These are phyloP conservation scores for Lobulomyces angularis DNA, from an alignment of 192 early-diverging fungal genomes.

Conservation along the genomic window DNA sequence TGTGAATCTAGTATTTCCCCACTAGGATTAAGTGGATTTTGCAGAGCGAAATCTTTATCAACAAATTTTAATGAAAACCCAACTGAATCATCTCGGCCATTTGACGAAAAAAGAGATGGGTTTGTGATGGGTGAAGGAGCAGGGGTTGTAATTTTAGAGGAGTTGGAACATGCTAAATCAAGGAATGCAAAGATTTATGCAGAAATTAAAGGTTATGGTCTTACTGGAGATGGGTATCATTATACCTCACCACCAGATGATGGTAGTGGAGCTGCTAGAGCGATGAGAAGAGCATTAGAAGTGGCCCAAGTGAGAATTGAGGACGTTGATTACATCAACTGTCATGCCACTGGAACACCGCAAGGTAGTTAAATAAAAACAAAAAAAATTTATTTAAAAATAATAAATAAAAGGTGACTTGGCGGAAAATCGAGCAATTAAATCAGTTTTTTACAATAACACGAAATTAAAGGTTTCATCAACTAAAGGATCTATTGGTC, in stretches of 20 bases:
- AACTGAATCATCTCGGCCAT: constrained; percentile 71
- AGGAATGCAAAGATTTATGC: constrained; percentile 86
- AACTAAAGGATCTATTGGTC: constrained; percentile 84
- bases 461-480: constrained; percentile 59
- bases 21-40: constrained; percentile 80
- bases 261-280: constrained; percentile 71
- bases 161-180: constrained; percentile 68
- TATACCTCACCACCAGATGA: constrained; percentile 84
- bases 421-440: constrained; percentile 78
- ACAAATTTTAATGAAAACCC: constrained; percentile 72
- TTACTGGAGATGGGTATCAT: constrained; percentile 83
- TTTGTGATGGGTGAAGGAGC: constrained; percentile 94
- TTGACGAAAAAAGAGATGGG: constrained; percentile 73
- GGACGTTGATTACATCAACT: constrained; percentile 81
- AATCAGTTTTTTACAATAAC: constrained; percentile 51
- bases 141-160: constrained; percentile 79
- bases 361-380: constrained; percentile 28
- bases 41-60: constrained; percentile 65
- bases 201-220: constrained; percentile 77
- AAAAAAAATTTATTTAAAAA: constrained; percentile 1
- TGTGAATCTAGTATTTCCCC: constrained; percentile 76
- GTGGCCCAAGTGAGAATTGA: constrained; percentile 39
- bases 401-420: constrained; percentile 50
- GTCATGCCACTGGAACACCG: constrained; percentile 84
- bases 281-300: constrained; percentile 72